These are phyloP conservation scores for Fusarium sp. DNA, from an alignment of 2,329 filamentous ascomycete species.

Conservation along the genomic window DNA sequence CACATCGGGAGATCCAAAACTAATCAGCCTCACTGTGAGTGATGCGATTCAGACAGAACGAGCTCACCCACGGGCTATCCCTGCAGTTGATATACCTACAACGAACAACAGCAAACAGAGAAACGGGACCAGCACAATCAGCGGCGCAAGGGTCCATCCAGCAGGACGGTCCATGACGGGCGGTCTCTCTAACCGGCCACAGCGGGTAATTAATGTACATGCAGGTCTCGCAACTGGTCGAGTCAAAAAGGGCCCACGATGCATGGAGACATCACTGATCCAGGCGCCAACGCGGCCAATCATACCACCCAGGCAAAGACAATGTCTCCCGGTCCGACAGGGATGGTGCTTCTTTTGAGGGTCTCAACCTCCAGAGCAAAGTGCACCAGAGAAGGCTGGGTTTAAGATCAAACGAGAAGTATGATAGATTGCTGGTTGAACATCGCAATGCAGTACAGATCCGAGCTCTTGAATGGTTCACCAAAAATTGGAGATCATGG, in stretches of 20 bases:
- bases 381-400: background rate
- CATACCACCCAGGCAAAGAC: constrained; percentile 35
- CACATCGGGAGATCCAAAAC: constrained; percentile 3
- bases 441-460: background rate
- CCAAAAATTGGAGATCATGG: constrained; percentile 8
- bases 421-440: background rate
- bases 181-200: constrained; percentile 37
- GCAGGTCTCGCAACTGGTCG: constrained; percentile 46
- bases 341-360: constrained; percentile 33
- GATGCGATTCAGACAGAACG: constrained; percentile 11
- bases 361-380: constrained; percentile 25
- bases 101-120: constrained; percentile 15
- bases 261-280: constrained; percentile 44
- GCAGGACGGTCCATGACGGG: constrained; percentile 11
- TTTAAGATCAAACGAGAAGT: background rate
- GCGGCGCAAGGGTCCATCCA: constrained; percentile 32
- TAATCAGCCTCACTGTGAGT: constrained; percentile 11
- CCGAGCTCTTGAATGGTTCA: background rate
- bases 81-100: background rate
- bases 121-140: background rate
- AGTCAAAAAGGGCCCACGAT: constrained; percentile 36
- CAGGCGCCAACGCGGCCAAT: constrained; percentile 53
- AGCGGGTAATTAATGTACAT: constrained; percentile 38
- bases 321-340: constrained; percentile 32
- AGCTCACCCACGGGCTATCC: constrained; percentile 4